Percentiles rank a stretch among this genome's conserved stretches.
Evolutionary conservation across 2,329 filamentous ascomycete genomes (phyloP).

Genomic region (Fusarium sp.): DNA sequence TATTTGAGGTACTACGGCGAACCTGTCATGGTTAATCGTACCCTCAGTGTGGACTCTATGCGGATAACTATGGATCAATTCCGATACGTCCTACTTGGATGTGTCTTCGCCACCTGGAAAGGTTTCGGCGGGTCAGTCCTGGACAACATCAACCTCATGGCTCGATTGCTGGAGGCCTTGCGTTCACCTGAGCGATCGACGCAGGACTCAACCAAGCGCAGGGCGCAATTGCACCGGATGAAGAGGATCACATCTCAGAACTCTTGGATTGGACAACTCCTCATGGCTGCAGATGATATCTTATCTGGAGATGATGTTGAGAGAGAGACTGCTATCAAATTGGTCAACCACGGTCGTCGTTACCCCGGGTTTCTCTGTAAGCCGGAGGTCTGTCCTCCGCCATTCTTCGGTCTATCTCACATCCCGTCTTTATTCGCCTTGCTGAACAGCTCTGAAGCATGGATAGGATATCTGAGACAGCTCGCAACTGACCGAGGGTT

Average conservation of each 20-base stretch:
- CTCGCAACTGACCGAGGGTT: background rate
- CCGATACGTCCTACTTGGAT: background rate
- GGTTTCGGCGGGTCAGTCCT: background rate
- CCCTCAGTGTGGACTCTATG: background rate
- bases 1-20: background rate
- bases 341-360: background rate
- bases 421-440: background rate
- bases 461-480: background rate
- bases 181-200: background rate
- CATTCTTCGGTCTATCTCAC: background rate
- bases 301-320: background rate
- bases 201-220: background rate
- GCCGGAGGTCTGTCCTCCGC: rapidly evolving
- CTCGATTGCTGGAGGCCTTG: background rate
- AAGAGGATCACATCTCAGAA: background rate
- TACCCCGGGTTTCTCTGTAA: background rate
- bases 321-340: background rate
- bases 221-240: background rate
- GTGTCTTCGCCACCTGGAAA: background rate
- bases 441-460: background rate
- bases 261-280: background rate
- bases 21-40: background rate
- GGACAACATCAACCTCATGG: background rate
- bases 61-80: background rate
- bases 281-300: background rate